These are phyloP conservation scores for Fulvia fulva DNA, from an alignment of 2,329 filamentous ascomycete genomes.

Conservation along the genomic window DNA sequence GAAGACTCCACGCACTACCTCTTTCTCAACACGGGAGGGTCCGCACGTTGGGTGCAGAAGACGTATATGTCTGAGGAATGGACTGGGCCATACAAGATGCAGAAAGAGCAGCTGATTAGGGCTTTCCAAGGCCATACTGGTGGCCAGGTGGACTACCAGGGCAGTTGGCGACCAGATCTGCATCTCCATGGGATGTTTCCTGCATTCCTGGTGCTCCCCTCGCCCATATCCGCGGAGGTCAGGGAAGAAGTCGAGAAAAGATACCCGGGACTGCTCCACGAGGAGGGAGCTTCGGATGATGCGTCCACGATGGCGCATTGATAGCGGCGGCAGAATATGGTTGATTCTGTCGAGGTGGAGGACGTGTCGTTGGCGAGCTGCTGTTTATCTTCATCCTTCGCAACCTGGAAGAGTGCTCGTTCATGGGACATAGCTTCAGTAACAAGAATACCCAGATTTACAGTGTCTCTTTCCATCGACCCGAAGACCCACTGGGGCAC, in stretches of 20 bases:
- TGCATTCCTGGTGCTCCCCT: background rate
- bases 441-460: too few relatives aligned
- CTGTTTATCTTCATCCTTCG: too few relatives aligned
- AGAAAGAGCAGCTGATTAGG: background rate
- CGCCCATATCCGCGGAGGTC: background rate
- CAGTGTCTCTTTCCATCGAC: too few relatives aligned
- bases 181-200: background rate
- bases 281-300: background rate
- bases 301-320: too few relatives aligned
- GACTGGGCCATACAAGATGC: background rate
- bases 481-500: too few relatives aligned
- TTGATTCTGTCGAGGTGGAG: too few relatives aligned
- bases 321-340: too few relatives aligned
- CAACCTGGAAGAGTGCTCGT: too few relatives aligned
- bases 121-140: background rate
- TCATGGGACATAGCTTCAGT: too few relatives aligned
- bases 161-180: background rate
- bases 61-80: background rate
- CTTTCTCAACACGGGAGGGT: background rate
- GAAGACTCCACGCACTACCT: background rate
- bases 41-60: background rate
- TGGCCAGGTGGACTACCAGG: background rate
- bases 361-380: too few relatives aligned
- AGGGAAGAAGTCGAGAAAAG: background rate
- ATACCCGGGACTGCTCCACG: background rate